These are phyloP conservation scores for Diophrys appendiculata DNA, from an alignment of 73 alveolate species.

Conservation along the genomic window DNA sequence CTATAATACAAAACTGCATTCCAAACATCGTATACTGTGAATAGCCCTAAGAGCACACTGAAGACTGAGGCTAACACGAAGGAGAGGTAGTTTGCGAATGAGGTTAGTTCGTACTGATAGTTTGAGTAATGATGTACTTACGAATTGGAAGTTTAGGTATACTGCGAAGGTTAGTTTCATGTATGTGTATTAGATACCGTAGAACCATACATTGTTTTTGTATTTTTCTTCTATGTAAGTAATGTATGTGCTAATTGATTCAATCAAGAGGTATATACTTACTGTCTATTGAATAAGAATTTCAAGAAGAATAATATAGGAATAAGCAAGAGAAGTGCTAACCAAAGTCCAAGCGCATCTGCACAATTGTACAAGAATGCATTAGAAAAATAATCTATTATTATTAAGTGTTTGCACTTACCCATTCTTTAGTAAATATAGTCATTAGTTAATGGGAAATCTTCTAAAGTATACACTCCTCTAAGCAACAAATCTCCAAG, in stretches of 20 bases:
- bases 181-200: background rate
- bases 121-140: background rate
- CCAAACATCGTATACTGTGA: slow-evolving; percentile 13
- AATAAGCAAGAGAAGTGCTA: background rate
- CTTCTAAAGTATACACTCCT: slow-evolving; percentile 1
- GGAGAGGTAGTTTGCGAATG: background rate
- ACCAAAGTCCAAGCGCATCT: slow-evolving; percentile 23
- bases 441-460: background rate
- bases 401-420: background rate
- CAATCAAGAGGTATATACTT: background rate
- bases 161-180: background rate
- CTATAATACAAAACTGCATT: slow-evolving; percentile 3
- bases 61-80: slow-evolving; percentile 2
- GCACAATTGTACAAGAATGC: slow-evolving; percentile 23
- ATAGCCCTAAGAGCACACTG: background rate
- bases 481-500: background rate
- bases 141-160: background rate
- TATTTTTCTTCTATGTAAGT: slow-evolving; percentile 3
- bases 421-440: background rate
- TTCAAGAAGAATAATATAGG: slow-evolving; percentile 6
- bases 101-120: background rate
- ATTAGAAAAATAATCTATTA: slow-evolving; percentile 5
- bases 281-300: background rate
- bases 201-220: background rate
- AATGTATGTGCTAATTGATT: background rate